These are phyloP conservation scores for Candida pseudoglaebosa DNA, from an alignment of 805 yeast genomes.

Conservation along the genomic window DNA sequence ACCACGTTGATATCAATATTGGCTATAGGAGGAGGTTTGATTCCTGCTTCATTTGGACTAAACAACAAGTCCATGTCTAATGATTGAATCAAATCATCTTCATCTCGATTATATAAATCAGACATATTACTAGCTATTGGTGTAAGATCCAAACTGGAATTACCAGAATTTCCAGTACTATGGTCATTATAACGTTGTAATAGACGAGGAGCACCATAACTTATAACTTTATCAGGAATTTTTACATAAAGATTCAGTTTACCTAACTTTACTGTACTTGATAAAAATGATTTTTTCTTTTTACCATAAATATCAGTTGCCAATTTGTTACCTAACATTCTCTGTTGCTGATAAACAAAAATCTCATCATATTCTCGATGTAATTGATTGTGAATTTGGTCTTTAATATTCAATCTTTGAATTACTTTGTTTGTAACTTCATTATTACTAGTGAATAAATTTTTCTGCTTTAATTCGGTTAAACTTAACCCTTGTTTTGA, in stretches of 20 bases:
- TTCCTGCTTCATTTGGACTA: slow-evolving; percentile 16
- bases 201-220: slow-evolving; percentile 35
- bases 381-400: slow-evolving; percentile 8
- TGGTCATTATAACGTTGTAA: slow-evolving; percentile 32
- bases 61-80: slow-evolving; percentile 28
- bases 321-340: slow-evolving; percentile 26
- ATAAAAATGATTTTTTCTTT: slow-evolving; percentile 34
- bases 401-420: slow-evolving; percentile 8
- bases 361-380: slow-evolving; percentile 5
- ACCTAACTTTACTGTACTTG: slow-evolving; percentile 31
- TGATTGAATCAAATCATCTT: slow-evolving; percentile 16
- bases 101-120: slow-evolving; percentile 28
- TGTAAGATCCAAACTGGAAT: not conserved
- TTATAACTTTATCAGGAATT: slow-evolving; percentile 31
- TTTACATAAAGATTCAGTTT: slow-evolving; percentile 27
- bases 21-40: slow-evolving; percentile 31
- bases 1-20: slow-evolving; percentile 34
- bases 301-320: slow-evolving; percentile 26
- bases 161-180: not conserved
- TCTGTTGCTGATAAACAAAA: slow-evolving; percentile 10
- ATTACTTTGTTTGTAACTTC: slow-evolving; percentile 4
- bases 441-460: slow-evolving; percentile 9
- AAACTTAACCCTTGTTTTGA: slow-evolving; percentile 20
- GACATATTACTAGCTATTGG: slow-evolving; percentile 14
- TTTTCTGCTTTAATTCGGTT: slow-evolving; percentile 32